Conservation (phyloP, 306 rosid species). For the Lotus japonicus region DNA sequence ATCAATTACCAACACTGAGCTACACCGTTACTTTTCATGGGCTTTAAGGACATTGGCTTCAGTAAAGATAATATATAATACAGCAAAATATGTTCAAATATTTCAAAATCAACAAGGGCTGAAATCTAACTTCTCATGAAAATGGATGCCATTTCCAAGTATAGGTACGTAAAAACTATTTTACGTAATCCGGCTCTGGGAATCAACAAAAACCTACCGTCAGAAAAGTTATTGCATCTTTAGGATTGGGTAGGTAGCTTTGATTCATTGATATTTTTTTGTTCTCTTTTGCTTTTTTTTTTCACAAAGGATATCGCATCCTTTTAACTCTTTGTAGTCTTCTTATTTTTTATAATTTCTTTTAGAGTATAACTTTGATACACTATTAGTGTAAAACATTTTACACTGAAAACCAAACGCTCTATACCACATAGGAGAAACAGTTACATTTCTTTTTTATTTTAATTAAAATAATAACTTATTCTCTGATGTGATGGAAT, state of each 20-base stretch:
- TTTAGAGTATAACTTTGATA: too few species aligned
- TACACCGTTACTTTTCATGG: background rate
- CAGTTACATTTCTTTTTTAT: too few species aligned
- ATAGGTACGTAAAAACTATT: background rate
- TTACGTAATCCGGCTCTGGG: constrained; percentile 1
- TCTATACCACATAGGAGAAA: too few species aligned
- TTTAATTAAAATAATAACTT: too few species aligned
- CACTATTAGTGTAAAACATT: too few species aligned
- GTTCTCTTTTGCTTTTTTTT: background rate
- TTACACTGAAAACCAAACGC: too few species aligned
- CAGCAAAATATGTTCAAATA: constrained; percentile 7
- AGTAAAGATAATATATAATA: background rate
- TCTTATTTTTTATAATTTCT: background rate
- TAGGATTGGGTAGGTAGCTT: background rate
- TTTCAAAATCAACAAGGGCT: background rate
- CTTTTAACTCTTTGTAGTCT: background rate
- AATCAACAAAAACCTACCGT: constrained; percentile 2
- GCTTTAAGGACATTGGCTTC: background rate
- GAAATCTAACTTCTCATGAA: background rate
- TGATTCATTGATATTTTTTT: background rate
- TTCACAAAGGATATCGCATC: background rate
- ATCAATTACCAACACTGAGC: background rate
- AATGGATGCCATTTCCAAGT: constrained; percentile 1
- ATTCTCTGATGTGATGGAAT: too few species aligned
- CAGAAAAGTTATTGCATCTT: too few species aligned